Conservation (phyloP, 2,329 filamentous ascomycete species). For the Cryphonectria naterciae region DNA sequence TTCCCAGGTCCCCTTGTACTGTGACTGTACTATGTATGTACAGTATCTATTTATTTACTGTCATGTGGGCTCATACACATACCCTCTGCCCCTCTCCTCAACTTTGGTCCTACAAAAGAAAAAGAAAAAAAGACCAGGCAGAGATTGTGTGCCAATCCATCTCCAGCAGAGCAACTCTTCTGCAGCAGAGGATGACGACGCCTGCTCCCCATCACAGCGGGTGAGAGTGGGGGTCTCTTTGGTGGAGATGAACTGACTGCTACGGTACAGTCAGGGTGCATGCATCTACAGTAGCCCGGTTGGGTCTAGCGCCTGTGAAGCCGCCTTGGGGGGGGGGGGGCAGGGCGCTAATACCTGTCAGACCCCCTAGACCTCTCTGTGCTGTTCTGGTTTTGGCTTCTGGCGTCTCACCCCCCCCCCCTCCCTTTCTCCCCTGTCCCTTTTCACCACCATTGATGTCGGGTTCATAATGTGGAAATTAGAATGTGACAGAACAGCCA, state of each 20-base stretch:
- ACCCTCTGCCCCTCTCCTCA: background rate
- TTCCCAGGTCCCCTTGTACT: too few relatives aligned
- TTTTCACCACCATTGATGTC: background rate
- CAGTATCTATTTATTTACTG: background rate
- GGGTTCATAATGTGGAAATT: background rate
- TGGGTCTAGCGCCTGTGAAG: background rate
- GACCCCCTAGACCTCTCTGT: background rate
- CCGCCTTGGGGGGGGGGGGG: background rate
- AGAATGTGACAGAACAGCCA: background rate
- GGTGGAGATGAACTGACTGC: too few relatives aligned
- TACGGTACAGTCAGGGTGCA: background rate
- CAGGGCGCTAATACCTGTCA: background rate
- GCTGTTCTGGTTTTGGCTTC: background rate
- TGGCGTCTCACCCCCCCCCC: too few relatives aligned
- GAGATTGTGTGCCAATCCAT: background rate
- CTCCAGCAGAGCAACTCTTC: background rate
- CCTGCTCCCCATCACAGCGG: background rate
- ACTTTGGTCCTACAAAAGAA: background rate
- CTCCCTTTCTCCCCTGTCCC: too few relatives aligned
- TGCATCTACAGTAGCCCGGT: background rate
- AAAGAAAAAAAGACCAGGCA: too few relatives aligned
- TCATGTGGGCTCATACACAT: background rate
- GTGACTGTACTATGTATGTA: too few relatives aligned
- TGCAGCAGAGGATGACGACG: conserved; percentile 1
- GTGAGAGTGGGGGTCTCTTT: background rate